Base-by-base conservation (phyloP, 2,329 filamentous ascomycete genomes). In the Chlorencoelia australis region DNA sequence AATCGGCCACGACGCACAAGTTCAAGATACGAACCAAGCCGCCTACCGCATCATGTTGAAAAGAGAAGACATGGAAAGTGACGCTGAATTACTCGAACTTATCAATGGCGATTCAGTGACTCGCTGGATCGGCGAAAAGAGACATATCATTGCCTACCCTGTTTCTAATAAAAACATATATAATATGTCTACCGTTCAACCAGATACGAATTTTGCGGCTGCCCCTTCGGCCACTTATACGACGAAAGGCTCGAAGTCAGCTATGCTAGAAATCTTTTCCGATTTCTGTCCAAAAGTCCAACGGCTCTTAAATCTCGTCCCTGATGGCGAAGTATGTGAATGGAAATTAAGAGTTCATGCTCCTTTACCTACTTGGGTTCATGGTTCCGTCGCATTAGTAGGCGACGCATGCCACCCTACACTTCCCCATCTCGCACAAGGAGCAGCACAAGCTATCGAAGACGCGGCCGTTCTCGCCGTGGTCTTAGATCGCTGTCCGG, bases 41-140 rank as follows among this genome's bases (percentile, higher is more conserved):
- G 80, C 81, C 3, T 88, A 88, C 62, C 73, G 82, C 9, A 83
- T 88, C 58, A 81, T 88, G 73, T 67, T 88, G 13, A 72, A 69
- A 1, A 73, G 82, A 9, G 68, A 73, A 19, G 67, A 79, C 40
- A 81, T 88, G 72, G 59, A 67, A 38, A 48, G 70, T 15, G 80
- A 87, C 47, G 69, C 79, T 0, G 79, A 83, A 45, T 64, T 40
- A 17, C 7, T 40, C 7, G 67, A 61, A 16, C 68, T 87, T 7
- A 64, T 87, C 15, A 73, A 83, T 48, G 66, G 69, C 30, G 72
- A 84, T 49, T 66, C 69, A 33, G 80, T 80, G 4, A 78, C 76
- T 25, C 71, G 83, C 33, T 88, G 82, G 82, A 80, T 88, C 34
- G 82, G 82, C 20, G 75, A 77, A 53, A 73, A 73, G 48, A 69